Conservation (phyloP, 2,329 filamentous ascomycete genomes). For the Ascochyta rabiei region DNA sequence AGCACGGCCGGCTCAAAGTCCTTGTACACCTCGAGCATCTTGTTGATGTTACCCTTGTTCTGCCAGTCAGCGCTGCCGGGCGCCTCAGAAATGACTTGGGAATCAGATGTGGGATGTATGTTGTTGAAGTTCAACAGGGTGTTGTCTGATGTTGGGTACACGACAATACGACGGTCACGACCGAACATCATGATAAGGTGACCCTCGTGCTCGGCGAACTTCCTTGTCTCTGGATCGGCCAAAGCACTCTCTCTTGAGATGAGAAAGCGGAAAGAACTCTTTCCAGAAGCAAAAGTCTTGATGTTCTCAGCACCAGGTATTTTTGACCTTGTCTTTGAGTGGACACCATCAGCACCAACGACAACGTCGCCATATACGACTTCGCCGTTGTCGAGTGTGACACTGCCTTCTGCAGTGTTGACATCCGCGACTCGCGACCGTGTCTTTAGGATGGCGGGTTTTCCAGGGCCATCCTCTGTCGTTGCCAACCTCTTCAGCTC, state of each 20-base stretch:
- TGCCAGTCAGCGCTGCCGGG: constrained; percentile 42
- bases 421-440: constrained; percentile 54
- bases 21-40: constrained; percentile 50
- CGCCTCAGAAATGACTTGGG: constrained; percentile 24
- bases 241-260: constrained; percentile 54
- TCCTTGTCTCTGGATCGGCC: constrained; percentile 48
- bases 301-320: constrained; percentile 39
- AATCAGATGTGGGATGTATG: constrained; percentile 49
- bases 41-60: constrained; percentile 43
- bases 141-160: constrained; percentile 57
- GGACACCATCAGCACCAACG: constrained; percentile 62
- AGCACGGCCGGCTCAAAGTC: constrained; percentile 46
- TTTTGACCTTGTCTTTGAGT: constrained; percentile 43
- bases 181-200: constrained; percentile 54
- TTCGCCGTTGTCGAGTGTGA: constrained; percentile 49
- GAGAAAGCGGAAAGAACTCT: constrained; percentile 64
- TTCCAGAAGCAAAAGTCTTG: constrained; percentile 56
- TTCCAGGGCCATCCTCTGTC: constrained; percentile 42
- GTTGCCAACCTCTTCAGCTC: constrained; percentile 57
- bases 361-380: constrained; percentile 56
- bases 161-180: constrained; percentile 53
- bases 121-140: constrained; percentile 55
- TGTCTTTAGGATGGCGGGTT: constrained; percentile 49
- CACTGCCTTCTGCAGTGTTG: constrained; percentile 40
- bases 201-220: constrained; percentile 48